Conservation (phyloP, 1,284 basidiomycete genomes). For the Puccinia coronata region DNA sequence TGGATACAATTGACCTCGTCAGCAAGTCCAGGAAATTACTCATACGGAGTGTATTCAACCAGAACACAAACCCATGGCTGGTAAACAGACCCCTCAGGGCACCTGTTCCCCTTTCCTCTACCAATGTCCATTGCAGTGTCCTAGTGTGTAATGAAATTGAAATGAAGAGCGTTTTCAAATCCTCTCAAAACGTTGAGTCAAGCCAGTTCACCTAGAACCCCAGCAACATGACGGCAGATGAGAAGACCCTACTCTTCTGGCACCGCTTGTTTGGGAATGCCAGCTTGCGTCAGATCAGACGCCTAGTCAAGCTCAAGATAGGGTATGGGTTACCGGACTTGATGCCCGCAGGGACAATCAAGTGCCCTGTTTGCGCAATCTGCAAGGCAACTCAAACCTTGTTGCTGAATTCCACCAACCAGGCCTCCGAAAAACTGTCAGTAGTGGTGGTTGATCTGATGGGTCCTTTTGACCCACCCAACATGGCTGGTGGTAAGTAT, state of each 20-base stretch:
- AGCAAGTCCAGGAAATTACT: background rate
- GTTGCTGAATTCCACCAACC: background rate
- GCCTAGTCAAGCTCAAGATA: background rate
- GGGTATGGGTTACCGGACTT: background rate
- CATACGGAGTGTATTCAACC: background rate
- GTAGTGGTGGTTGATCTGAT: background rate
- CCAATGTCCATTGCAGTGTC: too few relatives aligned
- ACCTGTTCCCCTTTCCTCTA: too few relatives aligned
- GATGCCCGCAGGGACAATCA: background rate
- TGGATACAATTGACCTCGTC: background rate
- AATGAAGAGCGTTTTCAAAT: background rate
- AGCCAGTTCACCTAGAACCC: background rate
- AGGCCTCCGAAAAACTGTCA: background rate
- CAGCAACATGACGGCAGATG: background rate
- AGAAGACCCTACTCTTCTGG: slow-evolving; percentile 5
- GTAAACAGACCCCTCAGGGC: background rate
- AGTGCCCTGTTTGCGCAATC: background rate
- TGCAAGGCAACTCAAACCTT: background rate
- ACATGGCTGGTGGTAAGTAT: background rate
- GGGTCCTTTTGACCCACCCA: too few relatives aligned
- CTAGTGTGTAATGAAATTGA: background rate
- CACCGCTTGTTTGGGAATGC: slow-evolving; percentile 6
- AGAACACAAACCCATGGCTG: background rate
- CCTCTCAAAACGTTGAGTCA: background rate
- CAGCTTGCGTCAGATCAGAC: background rate